phyloP scores from a whole-genome alignment of 2,329 filamentous ascomycete species.

The Huntiella bhutanensis region DNA sequence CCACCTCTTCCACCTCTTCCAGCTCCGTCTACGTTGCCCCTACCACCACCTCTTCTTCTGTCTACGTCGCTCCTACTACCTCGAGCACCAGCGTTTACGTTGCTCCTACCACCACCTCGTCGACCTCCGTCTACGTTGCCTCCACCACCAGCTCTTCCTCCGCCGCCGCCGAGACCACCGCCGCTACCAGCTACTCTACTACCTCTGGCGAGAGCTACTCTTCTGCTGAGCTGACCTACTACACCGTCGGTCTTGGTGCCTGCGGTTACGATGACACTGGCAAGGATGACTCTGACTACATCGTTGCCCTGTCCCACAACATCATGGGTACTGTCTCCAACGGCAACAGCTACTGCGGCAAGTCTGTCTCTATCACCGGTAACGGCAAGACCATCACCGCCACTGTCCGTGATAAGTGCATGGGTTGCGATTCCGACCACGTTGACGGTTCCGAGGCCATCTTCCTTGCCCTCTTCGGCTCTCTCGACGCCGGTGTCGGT shows the following conservation, averaged over 20 bases:
- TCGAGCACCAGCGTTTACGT: constrained; percentile 10
- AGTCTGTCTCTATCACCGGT: constrained; percentile 42
- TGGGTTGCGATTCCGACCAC: constrained; percentile 36
- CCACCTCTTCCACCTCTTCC: constrained; percentile 14
- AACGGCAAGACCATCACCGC: constrained; percentile 40
- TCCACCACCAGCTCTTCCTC: constrained; percentile 13
- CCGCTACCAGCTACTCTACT: constrained; percentile 7
- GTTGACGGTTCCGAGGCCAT: constrained; percentile 43
- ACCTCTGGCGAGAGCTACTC: constrained; percentile 20
- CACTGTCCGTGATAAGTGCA: constrained; percentile 56
- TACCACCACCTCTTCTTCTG: constrained; percentile 13
- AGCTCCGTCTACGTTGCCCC: constrained; percentile 10
- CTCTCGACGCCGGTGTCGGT: constrained; percentile 25
- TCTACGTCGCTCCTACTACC: constrained; percentile 14
- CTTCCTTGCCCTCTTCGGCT: constrained; percentile 33
- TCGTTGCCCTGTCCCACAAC: constrained; percentile 47
- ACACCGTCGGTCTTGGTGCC: constrained; percentile 45
- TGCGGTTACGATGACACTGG: constrained; percentile 47
- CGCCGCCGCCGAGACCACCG: constrained; percentile 10
- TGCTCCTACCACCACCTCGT: constrained; percentile 1
- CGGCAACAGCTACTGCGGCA: constrained; percentile 51
- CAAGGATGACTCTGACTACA: constrained; percentile 32
- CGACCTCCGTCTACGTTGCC: background rate
- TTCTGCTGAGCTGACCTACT: constrained; percentile 57
- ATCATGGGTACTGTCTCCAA: constrained; percentile 49